Base-by-base conservation (phyloP, 2,329 filamentous ascomycete species). In the Colletotrichum endophyticum region DNA sequence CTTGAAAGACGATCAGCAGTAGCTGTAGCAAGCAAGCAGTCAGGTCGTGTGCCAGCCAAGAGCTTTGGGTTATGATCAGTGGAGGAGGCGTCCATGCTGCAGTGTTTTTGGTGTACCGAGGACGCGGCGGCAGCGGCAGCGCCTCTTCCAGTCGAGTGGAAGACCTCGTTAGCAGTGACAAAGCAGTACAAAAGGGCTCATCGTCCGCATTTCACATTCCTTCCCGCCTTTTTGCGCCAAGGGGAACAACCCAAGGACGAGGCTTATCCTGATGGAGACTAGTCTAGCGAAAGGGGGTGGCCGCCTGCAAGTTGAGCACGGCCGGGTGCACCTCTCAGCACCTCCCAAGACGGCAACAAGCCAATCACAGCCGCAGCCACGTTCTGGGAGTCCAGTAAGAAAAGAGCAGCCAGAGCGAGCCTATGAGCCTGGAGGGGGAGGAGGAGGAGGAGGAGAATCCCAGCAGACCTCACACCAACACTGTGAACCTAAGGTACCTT, bases 181-280 rank as follows among this genome's bases (percentile, higher is more conserved):
- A 66, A 44, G 25, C 25, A 56, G 62, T 64, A 63, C 69, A 68
- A 32, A 28, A 64, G 16, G 28, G 15, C 61, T 16, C 44, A 11
- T 66, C 61, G 28, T 68, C 56, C 70, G 28, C 59, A 63, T 22
- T 73, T 16, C 70, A 68, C 32, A 68, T 64, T 69, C 70, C 68
- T 62, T 75, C 73, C 63, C 70, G 70, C 66, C 59, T 53, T 73
- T 73, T 53, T 64, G 57, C 74, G 57, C 64, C 59, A 73, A 68
- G 73, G 59, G 70, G 59, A 64, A 32, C 28, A 12, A 53, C 44
- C 63, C 73, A 56, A 64, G 44, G 66, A 59, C 28, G n/a, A 34
- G 30, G 27, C 25, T 70, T 53, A 27, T 22, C 70, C 44, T 5
- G 59, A 76, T 76, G 3, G 27, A 25, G 74, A 16, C 39, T 73